These are phyloP conservation scores for Botrytis tulipae DNA, from an alignment of 2,329 filamentous ascomycete genomes.

Conservation along the genomic window DNA sequence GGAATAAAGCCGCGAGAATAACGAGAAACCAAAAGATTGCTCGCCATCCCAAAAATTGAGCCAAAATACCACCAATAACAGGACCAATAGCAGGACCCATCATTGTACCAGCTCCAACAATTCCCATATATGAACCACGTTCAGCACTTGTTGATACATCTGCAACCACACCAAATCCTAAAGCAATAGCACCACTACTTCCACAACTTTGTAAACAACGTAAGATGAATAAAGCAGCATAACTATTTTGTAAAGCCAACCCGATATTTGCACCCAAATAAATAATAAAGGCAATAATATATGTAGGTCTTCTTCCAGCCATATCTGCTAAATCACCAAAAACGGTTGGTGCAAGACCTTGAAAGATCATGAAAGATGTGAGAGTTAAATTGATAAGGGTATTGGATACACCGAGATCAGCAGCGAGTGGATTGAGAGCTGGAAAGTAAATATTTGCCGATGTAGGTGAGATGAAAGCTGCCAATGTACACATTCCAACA, in stretches of 20 bases:
- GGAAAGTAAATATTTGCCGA: slow-evolving; percentile 40
- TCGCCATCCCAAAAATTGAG: slow-evolving; percentile 49
- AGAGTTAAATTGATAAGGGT: slow-evolving; percentile 38
- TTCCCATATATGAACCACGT: slow-evolving; percentile 70
- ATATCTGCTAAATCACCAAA: slow-evolving; percentile 57
- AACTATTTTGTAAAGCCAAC: slow-evolving; percentile 51
- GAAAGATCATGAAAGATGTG: slow-evolving; percentile 48
- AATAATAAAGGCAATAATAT: slow-evolving; percentile 54
- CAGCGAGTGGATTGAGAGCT: slow-evolving; percentile 38
- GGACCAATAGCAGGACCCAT: slow-evolving; percentile 50
- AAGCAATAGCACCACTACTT: slow-evolving; percentile 59
- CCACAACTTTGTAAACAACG: slow-evolving; percentile 59
- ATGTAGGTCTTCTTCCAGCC: slow-evolving; percentile 55
- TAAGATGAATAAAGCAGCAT: slow-evolving; percentile 53
- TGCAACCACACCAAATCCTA: slow-evolving; percentile 69
- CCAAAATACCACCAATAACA: slow-evolving; percentile 49
- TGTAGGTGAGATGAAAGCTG: slow-evolving; percentile 38
- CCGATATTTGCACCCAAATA: slow-evolving; percentile 57
- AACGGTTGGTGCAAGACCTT: slow-evolving; percentile 58
- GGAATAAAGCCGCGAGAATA: slow-evolving; percentile 43
- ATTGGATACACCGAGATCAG: slow-evolving; percentile 35
- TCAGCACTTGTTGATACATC: slow-evolving; percentile 69
- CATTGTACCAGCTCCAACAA: slow-evolving; percentile 56
- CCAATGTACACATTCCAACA: slow-evolving; percentile 50
- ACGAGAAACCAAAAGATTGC: slow-evolving; percentile 54